Base-by-base conservation (phyloP, 352 stramenopile species). In the Globisporangium rhizosaccharum region DNA sequence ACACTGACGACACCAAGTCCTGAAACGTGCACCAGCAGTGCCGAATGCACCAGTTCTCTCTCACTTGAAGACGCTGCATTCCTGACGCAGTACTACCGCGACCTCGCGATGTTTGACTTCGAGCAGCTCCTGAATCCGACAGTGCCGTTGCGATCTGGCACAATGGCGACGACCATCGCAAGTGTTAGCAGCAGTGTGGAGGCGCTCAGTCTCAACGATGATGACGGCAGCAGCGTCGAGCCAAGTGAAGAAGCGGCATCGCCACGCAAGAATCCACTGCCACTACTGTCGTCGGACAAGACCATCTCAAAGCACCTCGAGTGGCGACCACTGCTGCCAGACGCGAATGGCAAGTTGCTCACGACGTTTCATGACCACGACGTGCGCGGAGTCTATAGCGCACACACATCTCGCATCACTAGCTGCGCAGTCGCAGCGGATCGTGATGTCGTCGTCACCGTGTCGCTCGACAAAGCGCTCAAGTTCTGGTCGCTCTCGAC, bases 51-150 rank as follows among this genome's bases (percentile, higher is more conserved):
- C n/a, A 41, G 18, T 9, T 37, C 0, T 7, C 41, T 59, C 5
- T 52, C 56, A 1, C 18, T 53, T 1, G 37, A 54, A 1, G 56
- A 64, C 17, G 28, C 62, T 7, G 66, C 62, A 9, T 42, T 52
- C 28, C 46, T 73, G 28, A 49, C 58, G 26, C 54, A 33, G 23
- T 58, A 66, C 49, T 68, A 71, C 33, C 66, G 70, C 50, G 62
- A 67, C n/a, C 75, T 85, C 62, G 59, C 74, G 20, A 52, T 47
- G 23, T 87, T 87, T 30, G 70, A 82, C 53, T 89, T 87, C 39
- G 63, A 77, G 39, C 57, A 56, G 33, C 59, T 89, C 2, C 68
- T 89, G 3, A 73, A 79, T 45, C 79, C 79, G 14, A 53, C 62
- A 4, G 14, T 59, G 5, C 42, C 26, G 3, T 26, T 62, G 5